phyloP scores from a whole-genome alignment of 768 basidiomycete species.

The Pleurotus cornucopiae region DNA sequence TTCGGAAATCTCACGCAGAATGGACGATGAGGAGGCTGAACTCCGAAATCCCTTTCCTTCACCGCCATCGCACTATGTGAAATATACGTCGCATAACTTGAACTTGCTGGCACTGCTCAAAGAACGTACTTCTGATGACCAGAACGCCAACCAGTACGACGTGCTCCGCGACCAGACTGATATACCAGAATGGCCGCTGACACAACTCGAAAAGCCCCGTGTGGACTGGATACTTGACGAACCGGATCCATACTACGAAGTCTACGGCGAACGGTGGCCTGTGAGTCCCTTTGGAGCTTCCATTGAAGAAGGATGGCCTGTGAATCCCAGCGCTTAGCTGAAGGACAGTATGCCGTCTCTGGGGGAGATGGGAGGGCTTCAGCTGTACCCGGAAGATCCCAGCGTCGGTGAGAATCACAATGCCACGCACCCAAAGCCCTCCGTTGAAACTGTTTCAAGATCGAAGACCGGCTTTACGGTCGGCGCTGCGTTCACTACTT shows the following conservation, averaged over 20 bases:
- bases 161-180: constrained; percentile 67
- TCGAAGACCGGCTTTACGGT: constrained; percentile 68
- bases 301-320: constrained; percentile 11
- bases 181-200: constrained; percentile 74
- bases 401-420: constrained; percentile 45
- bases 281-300: constrained; percentile 40
- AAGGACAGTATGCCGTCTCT: constrained; percentile 81
- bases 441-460: constrained; percentile 37
- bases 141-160: constrained; percentile 55
- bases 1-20: constrained; percentile 19
- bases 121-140: constrained; percentile 32
- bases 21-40: constrained; percentile 74
- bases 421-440: not conserved
- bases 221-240: constrained; percentile 91
- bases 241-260: constrained; percentile 64
- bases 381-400: constrained; percentile 75
- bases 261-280: constrained; percentile 89
- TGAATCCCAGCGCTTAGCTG: constrained; percentile 40
- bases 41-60: constrained; percentile 87
- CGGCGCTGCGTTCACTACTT: constrained; percentile 72
- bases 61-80: constrained; percentile 79
- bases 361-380: constrained; percentile 75
- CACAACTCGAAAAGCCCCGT: constrained; percentile 78
- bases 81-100: constrained; percentile 74
- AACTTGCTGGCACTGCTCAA: constrained; percentile 59